Percentiles rank a stretch among this genome's conserved stretches.
phyloP scores from a whole-genome alignment of 768 basidiomycete species.

The Termitomyces sp. region DNA sequence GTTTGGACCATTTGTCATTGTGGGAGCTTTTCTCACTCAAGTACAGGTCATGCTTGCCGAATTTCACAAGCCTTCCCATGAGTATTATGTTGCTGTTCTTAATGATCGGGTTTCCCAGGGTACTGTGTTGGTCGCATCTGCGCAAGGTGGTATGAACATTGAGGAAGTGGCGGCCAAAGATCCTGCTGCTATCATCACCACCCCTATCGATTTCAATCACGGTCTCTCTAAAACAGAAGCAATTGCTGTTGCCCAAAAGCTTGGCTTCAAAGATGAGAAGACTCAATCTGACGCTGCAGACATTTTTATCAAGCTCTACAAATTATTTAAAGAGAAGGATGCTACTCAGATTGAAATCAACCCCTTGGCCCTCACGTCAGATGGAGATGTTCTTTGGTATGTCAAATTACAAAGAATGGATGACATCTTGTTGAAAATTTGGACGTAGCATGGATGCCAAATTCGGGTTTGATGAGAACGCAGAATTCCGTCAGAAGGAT shows the following conservation, averaged over 20 bases:
- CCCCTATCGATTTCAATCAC: conserved; percentile 78
- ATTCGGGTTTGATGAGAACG: conserved; percentile 99
- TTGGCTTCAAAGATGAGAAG: conserved; percentile 75
- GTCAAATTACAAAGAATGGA: conserved; percentile 4
- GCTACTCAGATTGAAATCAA: conserved; percentile 99
- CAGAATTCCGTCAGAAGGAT: conserved; percentile 94
- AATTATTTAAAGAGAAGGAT: conserved; percentile 97
- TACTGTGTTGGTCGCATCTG: conserved; percentile 89
- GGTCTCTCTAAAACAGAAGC: conserved; percentile 75
- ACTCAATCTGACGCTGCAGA: conserved; percentile 84
- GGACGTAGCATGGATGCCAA: conserved; percentile 95
- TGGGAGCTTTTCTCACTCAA: conserved; percentile 1
- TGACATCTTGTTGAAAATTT: conserved; percentile 2
- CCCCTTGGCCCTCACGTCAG: conserved; percentile 87
- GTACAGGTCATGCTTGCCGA: conserved; percentile 95
- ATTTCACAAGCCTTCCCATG: conserved; percentile 86
- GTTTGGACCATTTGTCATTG: conserved; percentile 19
- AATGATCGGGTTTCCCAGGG: conserved; percentile 89
- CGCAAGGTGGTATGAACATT: conserved; percentile 99
- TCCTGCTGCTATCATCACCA: conserved; percentile 92
- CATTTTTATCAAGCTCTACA: conserved; percentile 91
- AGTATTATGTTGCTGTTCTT: conserved; percentile 96
- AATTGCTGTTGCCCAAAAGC: conserved; percentile 74
- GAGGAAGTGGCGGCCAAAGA: conserved; percentile 98
- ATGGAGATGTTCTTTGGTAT: conserved; percentile 91